A percentile compares a stretch with the other conserved stretches of the same genome.
phyloP scores from a whole-genome alignment of 1,284 basidiomycete species.

The Papiliotrema nemorosa region DNA sequence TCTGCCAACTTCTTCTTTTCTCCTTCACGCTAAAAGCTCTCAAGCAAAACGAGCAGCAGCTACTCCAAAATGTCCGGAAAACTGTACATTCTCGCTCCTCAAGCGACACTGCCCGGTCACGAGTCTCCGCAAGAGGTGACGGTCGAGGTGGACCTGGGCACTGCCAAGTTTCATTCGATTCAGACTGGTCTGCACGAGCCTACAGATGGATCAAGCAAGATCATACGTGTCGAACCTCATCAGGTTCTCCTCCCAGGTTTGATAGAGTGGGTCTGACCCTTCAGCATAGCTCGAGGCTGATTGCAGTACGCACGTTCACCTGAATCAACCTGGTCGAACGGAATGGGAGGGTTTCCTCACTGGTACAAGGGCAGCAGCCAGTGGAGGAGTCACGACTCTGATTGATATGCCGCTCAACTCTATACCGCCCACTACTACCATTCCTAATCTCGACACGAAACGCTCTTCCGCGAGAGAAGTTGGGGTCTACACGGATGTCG shows the following conservation, averaged over 20 bases:
- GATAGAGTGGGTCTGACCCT: constrained; percentile 66
- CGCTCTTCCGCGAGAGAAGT: constrained; percentile 57
- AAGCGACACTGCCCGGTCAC: constrained; percentile 59
- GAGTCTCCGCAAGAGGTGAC: constrained; percentile 63
- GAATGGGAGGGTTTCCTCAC: constrained; percentile 91
- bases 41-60: no score
- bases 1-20: no score
- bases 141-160: constrained; percentile 59
- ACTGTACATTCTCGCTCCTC: constrained; percentile 13
- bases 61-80: no score
- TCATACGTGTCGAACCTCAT: constrained; percentile 32
- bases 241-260: constrained; percentile 71
- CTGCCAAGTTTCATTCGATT: constrained; percentile 67
- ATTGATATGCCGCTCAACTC: constrained; percentile 96
- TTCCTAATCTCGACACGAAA: constrained; percentile 68
- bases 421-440: constrained; percentile 86
- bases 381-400: constrained; percentile 85
- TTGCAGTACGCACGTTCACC: constrained; percentile 78
- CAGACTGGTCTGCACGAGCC: constrained; percentile 12
- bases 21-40: no score
- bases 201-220: constrained; percentile 20
- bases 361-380: constrained; percentile 79
- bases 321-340: constrained; percentile 76
- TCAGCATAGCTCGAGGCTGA: background rate
- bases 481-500: constrained; percentile 67